phyloP scores from a whole-genome alignment of 805 yeast genomes.

The Candida quercuum region DNA sequence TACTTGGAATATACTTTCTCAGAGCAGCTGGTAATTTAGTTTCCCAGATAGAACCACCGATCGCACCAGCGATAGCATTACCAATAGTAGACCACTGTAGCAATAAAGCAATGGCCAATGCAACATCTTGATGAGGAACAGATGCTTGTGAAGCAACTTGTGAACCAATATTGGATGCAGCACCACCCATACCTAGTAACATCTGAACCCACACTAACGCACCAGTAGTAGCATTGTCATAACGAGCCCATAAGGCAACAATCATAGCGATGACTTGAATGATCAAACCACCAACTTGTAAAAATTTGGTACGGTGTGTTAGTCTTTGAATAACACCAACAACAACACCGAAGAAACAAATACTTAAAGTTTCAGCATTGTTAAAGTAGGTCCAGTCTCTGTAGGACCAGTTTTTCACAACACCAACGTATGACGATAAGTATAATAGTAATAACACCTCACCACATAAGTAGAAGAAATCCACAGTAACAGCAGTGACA shows the following conservation, averaged over 20 bases:
- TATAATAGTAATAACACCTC: conserved; percentile 26
- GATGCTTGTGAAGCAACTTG: conserved; percentile 35
- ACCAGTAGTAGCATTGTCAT: conserved; percentile 12
- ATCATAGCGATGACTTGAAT: conserved; percentile 32
- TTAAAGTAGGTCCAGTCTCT: conserved; percentile 33
- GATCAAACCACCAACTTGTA: conserved; percentile 29
- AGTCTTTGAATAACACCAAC: conserved; percentile 30
- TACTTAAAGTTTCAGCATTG: conserved; percentile 31
- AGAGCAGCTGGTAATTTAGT: conserved; percentile 28
- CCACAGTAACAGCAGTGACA: conserved; percentile 29
- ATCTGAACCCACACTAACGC: conserved; percentile 30
- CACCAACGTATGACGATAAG: conserved; percentile 30
- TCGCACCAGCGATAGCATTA: conserved; percentile 34
- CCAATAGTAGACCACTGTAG: conserved; percentile 32
- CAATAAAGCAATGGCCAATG: conserved; percentile 33
- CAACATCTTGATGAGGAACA: conserved; percentile 37
- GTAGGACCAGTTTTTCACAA: conserved; percentile 26
- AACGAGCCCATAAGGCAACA: conserved; percentile 25
- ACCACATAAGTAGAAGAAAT: conserved; percentile 27
- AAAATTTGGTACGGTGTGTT: conserved; percentile 32
- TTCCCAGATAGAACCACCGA: conserved; percentile 34
- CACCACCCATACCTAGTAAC: conserved; percentile 36
- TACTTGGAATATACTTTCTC: conserved; percentile 24
- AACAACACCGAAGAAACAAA: conserved; percentile 33
- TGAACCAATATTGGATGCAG: conserved; percentile 31